A percentile compares a stretch with the other conserved stretches of the same genome.
These are phyloP conservation scores for Physcia stellaris DNA, from an alignment of 495 filamentous ascomycete species.

Conservation along the genomic window DNA sequence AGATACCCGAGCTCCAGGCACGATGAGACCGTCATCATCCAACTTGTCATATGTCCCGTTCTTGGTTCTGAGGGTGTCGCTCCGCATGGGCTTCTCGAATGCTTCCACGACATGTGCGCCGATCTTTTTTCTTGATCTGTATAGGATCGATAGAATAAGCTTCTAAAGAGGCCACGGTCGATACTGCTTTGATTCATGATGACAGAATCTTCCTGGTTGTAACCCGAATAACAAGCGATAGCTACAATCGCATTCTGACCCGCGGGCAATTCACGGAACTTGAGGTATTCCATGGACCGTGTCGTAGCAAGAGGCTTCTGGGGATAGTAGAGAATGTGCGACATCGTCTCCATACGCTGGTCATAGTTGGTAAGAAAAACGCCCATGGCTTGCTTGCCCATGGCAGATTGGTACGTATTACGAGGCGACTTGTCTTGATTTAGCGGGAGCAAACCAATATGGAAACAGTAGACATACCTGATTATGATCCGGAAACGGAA, in stretches of 20 bases:
- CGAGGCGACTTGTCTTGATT: conserved; percentile 53
- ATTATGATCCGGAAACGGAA: conserved; percentile 99
- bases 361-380: conserved; percentile 94
- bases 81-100: conserved; percentile 88
- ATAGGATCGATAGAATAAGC: conserved; percentile 94
- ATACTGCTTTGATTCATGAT: conserved; percentile 99
- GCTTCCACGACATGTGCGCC: conserved; percentile 78
- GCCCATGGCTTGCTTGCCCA: conserved; percentile 99
- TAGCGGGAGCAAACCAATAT: conserved; percentile 2
- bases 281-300: conserved; percentile 95
- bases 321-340: conserved; percentile 96
- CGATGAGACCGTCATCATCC: conserved; percentile 86
- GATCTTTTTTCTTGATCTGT: conserved; percentile 88
- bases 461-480: conserved; percentile 35
- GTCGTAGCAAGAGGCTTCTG: conserved; percentile 96
- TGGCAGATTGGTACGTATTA: conserved; percentile 98
- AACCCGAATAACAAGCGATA: conserved; percentile 94
- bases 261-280: conserved; percentile 91
- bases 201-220: conserved; percentile 99
- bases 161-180: conserved; percentile 91
- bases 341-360: conserved; percentile 97
- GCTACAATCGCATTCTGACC: conserved; percentile 98
- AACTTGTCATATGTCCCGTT: conserved; percentile 97
- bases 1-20: conserved; percentile 82
- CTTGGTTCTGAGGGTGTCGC: conserved; percentile 78